These are phyloP conservation scores for Symbiodinium pilosum DNA, from an alignment of 73 alveolate species.

Conservation along the genomic window DNA sequence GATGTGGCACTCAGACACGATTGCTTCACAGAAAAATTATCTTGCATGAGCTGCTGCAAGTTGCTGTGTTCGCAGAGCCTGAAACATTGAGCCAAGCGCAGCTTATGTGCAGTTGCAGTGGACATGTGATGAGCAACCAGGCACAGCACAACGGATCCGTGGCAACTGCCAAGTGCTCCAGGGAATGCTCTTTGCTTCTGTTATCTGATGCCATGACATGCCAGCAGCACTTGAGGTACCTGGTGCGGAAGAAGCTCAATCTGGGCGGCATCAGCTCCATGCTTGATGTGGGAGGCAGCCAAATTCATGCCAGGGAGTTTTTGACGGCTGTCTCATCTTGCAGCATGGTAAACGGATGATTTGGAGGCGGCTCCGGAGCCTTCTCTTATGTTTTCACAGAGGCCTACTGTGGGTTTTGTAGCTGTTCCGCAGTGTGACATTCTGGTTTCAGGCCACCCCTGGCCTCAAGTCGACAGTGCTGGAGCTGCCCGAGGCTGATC, in stretches of 20 bases:
- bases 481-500: slow-evolving; percentile 79
- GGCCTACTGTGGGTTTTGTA: neutral
- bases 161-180: slow-evolving; percentile 88
- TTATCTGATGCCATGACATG: neutral
- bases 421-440: neutral
- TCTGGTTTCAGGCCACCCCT: slow-evolving; percentile 35
- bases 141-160: slow-evolving; percentile 94
- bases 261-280: slow-evolving; percentile 63
- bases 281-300: slow-evolving; percentile 92
- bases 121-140: neutral
- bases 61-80: neutral
- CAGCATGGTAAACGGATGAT: neutral
- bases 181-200: slow-evolving; percentile 20
- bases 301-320: neutral
- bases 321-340: neutral
- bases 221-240: slow-evolving; percentile 34
- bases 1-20: too few species aligned
- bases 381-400: slow-evolving; percentile 83
- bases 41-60: neutral
- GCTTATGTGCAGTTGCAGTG: too few species aligned
- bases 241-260: slow-evolving; percentile 70
- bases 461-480: slow-evolving; percentile 86
- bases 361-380: slow-evolving; percentile 85
- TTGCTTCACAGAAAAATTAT: neutral
- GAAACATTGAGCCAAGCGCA: neutral